Evolutionary conservation across 73 alveolate species (phyloP), one percentile per base, ranked within the genome.

Genomic region (Stentor roeselii): DNA sequence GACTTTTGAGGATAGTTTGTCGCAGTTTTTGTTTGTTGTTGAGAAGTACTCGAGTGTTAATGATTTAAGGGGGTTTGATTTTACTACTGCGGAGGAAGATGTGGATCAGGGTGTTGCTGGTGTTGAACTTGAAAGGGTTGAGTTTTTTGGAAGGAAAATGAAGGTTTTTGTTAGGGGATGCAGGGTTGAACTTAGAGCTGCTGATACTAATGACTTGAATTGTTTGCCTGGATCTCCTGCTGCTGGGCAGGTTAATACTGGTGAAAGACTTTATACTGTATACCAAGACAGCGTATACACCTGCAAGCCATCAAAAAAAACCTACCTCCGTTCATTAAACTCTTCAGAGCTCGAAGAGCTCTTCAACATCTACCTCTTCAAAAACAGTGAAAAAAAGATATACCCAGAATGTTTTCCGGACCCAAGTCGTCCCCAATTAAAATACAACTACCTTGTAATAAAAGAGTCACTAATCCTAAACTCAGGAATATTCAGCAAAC

Each of bases 351-450:
- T 67, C 0, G 11, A n/a, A n/a, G 80, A 67, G 34, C 37, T 67
- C 11, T 21, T 67, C 0, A 21, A 67, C 1, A 40, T 67, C 21
- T 67, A 67, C 34, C 11, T 67, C 15, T 21, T 27, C 11, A 67
- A 2, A 11, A 67, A 67, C 14, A 21, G 42, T 1, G 41, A 67
- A 30, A 21, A 21, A 15, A 21, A 67, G 34, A 67, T 67, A 32
- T 40, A n/a, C 1, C 21, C 1, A 21, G 80, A 67, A 67, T 67
- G 41, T 11, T 67, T 67, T 67, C 80, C 80, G 37, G 80, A 67
- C 34, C 14, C 41, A 0, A 21, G 42, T 40, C 21, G 37, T 27
- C 21, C 50, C 42, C 15, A 67, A 1, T 67, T 67, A 30, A 67
- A 67, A 32, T 67, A 67, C 34, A 32, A 32, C 21, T 67, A 67